phyloP scores from a whole-genome alignment of 179 eudicot species.

The Dionaea muscipula region DNA sequence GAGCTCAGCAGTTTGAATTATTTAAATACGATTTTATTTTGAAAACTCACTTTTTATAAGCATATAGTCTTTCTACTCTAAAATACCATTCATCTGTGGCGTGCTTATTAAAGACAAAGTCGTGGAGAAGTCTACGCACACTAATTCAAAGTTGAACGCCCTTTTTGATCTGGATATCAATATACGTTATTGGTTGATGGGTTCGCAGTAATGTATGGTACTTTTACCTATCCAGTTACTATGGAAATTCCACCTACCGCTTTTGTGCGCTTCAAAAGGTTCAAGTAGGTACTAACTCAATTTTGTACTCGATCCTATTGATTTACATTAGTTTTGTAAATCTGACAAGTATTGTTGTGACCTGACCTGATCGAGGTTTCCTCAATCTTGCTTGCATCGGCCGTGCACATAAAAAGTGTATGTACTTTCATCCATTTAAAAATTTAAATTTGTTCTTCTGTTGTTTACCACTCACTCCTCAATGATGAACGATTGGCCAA shows the following conservation, averaged over 20 bases:
- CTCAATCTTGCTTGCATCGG: constrained; percentile 40
- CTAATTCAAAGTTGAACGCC: not conserved
- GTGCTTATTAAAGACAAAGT: no score
- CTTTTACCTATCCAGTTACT: constrained; percentile 34
- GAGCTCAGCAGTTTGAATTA: no score
- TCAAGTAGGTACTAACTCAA: constrained; percentile 66
- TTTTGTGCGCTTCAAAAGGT: constrained; percentile 61
- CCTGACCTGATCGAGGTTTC: constrained; percentile 40
- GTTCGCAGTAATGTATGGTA: constrained; percentile 12
- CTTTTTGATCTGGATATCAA: not conserved
- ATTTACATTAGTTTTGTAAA: constrained; percentile 37
- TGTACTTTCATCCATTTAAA: constrained; percentile 32
- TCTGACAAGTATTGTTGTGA: constrained; percentile 36
- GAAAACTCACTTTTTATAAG: no score
- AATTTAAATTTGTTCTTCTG: constrained; percentile 17
- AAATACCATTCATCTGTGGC: no score
- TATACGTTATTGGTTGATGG: not conserved
- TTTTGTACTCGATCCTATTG: constrained; percentile 22
- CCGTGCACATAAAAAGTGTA: constrained; percentile 34
- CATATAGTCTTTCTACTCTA: no score
- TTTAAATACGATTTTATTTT: no score
- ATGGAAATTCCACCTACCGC: constrained; percentile 44
- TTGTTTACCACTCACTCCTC: constrained; percentile 14
- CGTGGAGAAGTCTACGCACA: no score
- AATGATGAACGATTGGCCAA: no score